A percentile compares a stretch with the other conserved stretches of the same genome.
Evolutionary conservation across 345 rosid species (phyloP).

Genomic region (Acer campestre): DNA sequence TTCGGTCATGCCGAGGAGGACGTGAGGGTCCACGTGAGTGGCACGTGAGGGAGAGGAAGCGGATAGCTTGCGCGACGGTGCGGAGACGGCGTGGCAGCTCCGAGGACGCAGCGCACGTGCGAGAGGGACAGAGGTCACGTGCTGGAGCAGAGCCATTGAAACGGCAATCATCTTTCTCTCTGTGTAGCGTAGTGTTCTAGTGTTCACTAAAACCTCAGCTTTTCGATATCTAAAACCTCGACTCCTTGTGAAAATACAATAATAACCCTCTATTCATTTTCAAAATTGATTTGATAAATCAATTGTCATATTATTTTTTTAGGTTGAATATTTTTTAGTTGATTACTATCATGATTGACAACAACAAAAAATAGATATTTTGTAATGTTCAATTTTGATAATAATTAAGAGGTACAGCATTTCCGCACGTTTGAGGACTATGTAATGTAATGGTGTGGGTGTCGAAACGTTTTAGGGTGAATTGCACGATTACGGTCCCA

Average conservation of each 20-base stretch:
- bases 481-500: no score
- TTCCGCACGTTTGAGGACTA: no score
- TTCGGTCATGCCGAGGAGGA: slow-evolving; percentile 93
- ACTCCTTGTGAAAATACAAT: neutral
- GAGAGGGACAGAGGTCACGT: slow-evolving; percentile 52
- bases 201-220: slow-evolving; percentile 24
- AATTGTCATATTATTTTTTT: no score
- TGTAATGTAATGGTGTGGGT: no score
- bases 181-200: neutral
- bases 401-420: no score
- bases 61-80: slow-evolving; percentile 38
- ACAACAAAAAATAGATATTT: no score
- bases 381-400: no score
- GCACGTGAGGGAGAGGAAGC: slow-evolving; percentile 39
- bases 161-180: slow-evolving; percentile 41
- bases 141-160: slow-evolving; percentile 65
- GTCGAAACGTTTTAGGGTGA: no score
- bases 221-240: slow-evolving; percentile 34
- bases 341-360: no score
- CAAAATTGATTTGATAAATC: no score
- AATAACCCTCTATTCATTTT: slow-evolving; percentile 3
- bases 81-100: slow-evolving; percentile 21
- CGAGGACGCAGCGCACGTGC: slow-evolving; percentile 50
- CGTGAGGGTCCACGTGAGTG: slow-evolving; percentile 55
- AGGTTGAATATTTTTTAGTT: no score